Evolutionary conservation across 2,329 filamentous ascomycete species (phyloP), one percentile per base, ranked within the genome.

Genomic region (Colletotrichum graminicola): DNA sequence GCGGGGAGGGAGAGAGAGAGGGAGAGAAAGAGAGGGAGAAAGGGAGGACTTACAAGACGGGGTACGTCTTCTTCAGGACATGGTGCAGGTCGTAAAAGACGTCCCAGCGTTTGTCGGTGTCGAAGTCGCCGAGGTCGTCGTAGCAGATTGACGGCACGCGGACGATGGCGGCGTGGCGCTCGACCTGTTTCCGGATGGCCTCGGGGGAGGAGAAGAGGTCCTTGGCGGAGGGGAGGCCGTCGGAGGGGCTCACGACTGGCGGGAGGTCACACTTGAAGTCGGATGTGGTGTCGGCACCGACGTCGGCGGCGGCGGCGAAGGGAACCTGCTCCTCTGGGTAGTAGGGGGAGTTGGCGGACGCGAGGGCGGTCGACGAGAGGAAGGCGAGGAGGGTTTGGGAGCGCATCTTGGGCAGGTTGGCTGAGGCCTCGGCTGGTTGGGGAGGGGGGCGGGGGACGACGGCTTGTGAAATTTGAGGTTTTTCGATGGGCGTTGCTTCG

Each of bases 51-150:
- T 76, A 87, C 84, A 84, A 73, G 45, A 78, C 79, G 3, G 88
- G 88, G 71, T 89, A 90, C 0, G 85, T 82, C 67, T 80, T 76
- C 52, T 80, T 78, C 5, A 90, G 78, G 41, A 85, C 84, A 2
- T 83, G 75, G 62, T 87, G 83, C 10, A 90, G 80, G 10, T 84
- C 79, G 57, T 85, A 84, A 74, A 89, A 88, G 0, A 86, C 82
- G 43, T 85, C 80, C 87, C 87, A 90, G 63, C 88, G 82, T 64
- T 82, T 77, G 74, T 90, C 88, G 49, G 85, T 78, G n/a, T 85
- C 85, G 29, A 89, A 83, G 3, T 81, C 78, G 5, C 87, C 87
- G 60, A 88, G 83, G 68, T 90, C 86, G 69, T 90, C 88, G 73
- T 85, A 90, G 55, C 84, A 88, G 52, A 89, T 79, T 0, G 87